phyloP scores from a whole-genome alignment of 2,329 filamentous ascomycete species.

The Calonectria henricotiae region DNA sequence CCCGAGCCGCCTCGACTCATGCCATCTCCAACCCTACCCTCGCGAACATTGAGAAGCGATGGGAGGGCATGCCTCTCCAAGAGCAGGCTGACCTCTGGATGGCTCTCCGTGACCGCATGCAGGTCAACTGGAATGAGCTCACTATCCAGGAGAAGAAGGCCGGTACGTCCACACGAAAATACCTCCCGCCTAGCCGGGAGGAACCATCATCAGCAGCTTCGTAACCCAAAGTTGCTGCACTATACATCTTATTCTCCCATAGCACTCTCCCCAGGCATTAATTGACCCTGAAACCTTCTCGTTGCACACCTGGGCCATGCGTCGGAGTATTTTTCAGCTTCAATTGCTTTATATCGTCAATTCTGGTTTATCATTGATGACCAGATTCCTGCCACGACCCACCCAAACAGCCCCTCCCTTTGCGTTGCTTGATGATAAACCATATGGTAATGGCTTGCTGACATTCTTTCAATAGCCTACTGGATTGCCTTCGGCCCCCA shows the following conservation, averaged over 20 bases:
- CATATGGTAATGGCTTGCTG: constrained; percentile 57
- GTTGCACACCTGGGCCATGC: constrained; percentile 46
- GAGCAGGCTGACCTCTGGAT: constrained; percentile 99
- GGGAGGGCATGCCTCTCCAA: constrained; percentile 97
- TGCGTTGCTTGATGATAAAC: constrained; percentile 28
- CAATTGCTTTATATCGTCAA: constrained; percentile 53
- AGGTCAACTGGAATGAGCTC: constrained; percentile 95
- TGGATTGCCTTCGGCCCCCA: constrained; percentile 99
- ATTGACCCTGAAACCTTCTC: constrained; percentile 40
- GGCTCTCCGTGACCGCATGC: constrained; percentile 98
- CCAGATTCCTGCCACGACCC: constrained; percentile 40
- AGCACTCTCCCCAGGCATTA: constrained; percentile 31
- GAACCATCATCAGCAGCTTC: constrained; percentile 33
- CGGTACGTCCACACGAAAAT: constrained; percentile 77
- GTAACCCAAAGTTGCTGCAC: constrained; percentile 29
- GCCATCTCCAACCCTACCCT: constrained; percentile 98
- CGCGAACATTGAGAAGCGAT: constrained; percentile 99
- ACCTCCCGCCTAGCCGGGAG: constrained; percentile 55
- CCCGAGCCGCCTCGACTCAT: constrained; percentile 79
- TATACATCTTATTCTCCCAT: constrained; percentile 6
- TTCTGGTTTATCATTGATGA: constrained; percentile 48
- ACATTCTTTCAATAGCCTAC: constrained; percentile 80
- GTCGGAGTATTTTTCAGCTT: constrained; percentile 41
- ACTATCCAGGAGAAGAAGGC: constrained; percentile 99
- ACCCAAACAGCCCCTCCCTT: constrained; percentile 38